A percentile compares a stretch with the other conserved stretches of the same genome.
These are phyloP conservation scores for Beauveria sp. DNA, from an alignment of 2,329 filamentous ascomycete genomes.

Conservation along the genomic window DNA sequence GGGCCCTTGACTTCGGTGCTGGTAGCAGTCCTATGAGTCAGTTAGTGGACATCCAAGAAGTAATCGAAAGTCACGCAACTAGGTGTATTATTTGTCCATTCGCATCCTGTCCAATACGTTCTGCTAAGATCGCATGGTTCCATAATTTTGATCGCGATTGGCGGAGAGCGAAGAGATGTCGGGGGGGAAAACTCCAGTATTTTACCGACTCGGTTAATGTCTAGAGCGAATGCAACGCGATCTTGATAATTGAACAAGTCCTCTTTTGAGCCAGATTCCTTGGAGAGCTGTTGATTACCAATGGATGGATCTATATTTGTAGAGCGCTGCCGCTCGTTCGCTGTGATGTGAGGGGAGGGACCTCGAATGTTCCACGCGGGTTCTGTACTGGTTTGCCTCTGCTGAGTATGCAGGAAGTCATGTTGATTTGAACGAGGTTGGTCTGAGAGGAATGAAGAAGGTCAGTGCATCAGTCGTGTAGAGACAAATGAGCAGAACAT, in stretches of 20 bases:
- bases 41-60: not conserved
- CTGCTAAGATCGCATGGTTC: constrained; percentile 5
- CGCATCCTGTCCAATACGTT: constrained; percentile 20
- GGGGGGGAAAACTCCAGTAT: constrained; percentile 49
- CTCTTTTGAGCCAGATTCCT: constrained; percentile 48
- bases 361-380: constrained; percentile 74
- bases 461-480: not conserved
- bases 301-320: not conserved
- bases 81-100: constrained; percentile 17
- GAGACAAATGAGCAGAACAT: not conserved
- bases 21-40: not conserved
- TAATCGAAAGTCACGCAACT: constrained; percentile 16
- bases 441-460: not conserved
- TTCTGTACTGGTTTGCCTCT: constrained; percentile 54
- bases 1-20: constrained; percentile 24
- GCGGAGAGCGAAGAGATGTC: not conserved
- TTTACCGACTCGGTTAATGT: constrained; percentile 63
- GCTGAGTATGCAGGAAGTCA: constrained; percentile 2
- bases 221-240: constrained; percentile 70
- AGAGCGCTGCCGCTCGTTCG: not conserved
- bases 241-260: constrained; percentile 63
- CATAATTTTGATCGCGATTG: not conserved
- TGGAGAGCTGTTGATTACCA: constrained; percentile 45
- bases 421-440: not conserved
- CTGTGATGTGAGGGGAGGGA: constrained; percentile 40